Conservation (phyloP, 352 stramenopile species). For the Phytophthora cactorum region DNA sequence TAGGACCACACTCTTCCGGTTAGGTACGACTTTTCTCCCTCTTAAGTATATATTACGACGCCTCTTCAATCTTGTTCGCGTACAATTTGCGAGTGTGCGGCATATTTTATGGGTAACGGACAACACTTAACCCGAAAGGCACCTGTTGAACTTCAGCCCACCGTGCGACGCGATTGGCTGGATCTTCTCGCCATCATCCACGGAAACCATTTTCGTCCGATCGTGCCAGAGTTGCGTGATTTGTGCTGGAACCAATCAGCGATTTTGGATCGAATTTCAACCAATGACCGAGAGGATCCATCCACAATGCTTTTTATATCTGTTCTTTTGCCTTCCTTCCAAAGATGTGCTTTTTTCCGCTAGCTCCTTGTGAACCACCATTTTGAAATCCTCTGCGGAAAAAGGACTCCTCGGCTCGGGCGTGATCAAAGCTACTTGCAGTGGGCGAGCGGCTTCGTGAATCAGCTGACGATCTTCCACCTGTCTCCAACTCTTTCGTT, state of each 20-base stretch:
- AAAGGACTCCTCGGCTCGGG: conserved; percentile 21
- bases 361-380: conserved; percentile 7
- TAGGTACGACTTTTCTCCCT: conserved; percentile 13
- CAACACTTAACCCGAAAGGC: conserved; percentile 20
- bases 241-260: conserved; percentile 15
- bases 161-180: conserved; percentile 15
- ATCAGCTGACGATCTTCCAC: conserved; percentile 19
- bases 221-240: conserved; percentile 14
- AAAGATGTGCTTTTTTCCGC: conserved; percentile 43
- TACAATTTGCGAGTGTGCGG: conserved; percentile 7
- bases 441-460: conserved; percentile 35
- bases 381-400: conserved; percentile 48
- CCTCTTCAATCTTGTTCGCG: conserved; percentile 6
- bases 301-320: conserved; percentile 33
- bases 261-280: conserved; percentile 8
- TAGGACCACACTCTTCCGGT: neutral
- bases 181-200: conserved; percentile 19
- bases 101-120: conserved; percentile 43
- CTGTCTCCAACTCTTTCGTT: conserved; percentile 5
- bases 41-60: conserved; percentile 11
- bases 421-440: conserved; percentile 38
- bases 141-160: conserved; percentile 22
- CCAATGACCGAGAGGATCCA: conserved; percentile 13
- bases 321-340: conserved; percentile 35
- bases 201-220: conserved; percentile 31